phyloP scores from a whole-genome alignment of 2,329 filamentous ascomycete genomes.

The Calonectria montana region DNA sequence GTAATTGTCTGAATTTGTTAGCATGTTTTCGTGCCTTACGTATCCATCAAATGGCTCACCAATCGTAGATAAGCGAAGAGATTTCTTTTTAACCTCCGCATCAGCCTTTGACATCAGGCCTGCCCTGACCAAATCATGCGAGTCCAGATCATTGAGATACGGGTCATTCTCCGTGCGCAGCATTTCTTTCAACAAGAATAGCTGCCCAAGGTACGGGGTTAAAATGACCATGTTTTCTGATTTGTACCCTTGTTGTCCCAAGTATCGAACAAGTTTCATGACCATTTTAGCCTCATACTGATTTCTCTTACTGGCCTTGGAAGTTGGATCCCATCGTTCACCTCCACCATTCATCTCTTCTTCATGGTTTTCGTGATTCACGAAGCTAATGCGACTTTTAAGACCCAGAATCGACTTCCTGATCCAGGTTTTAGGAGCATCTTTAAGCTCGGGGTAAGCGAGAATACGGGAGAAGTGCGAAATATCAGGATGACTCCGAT shows the following conservation, averaged over 20 bases:
- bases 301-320: slow-evolving; percentile 69
- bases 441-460: slow-evolving; percentile 71
- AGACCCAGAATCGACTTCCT: slow-evolving; percentile 67
- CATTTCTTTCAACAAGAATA: slow-evolving; percentile 65
- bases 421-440: slow-evolving; percentile 61
- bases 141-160: slow-evolving; percentile 76
- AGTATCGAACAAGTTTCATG: slow-evolving; percentile 71
- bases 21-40: neutral
- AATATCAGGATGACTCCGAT: slow-evolving; percentile 77
- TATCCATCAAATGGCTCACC: slow-evolving; percentile 57
- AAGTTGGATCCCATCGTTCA: slow-evolving; percentile 62
- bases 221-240: slow-evolving; percentile 74
- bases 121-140: slow-evolving; percentile 66
- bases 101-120: slow-evolving; percentile 68
- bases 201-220: slow-evolving; percentile 78
- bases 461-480: slow-evolving; percentile 67
- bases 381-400: slow-evolving; percentile 69
- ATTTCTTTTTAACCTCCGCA: slow-evolving; percentile 61
- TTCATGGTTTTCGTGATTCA: slow-evolving; percentile 72
- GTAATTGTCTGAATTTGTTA: slow-evolving; percentile 71
- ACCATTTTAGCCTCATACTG: slow-evolving; percentile 74
- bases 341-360: slow-evolving; percentile 51
- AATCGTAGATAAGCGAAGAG: slow-evolving; percentile 74
- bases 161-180: slow-evolving; percentile 71
- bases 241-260: slow-evolving; percentile 78